Evolutionary conservation across 1,139 yeast species (phyloP).

Genomic region (Pichia terricola): DNA sequence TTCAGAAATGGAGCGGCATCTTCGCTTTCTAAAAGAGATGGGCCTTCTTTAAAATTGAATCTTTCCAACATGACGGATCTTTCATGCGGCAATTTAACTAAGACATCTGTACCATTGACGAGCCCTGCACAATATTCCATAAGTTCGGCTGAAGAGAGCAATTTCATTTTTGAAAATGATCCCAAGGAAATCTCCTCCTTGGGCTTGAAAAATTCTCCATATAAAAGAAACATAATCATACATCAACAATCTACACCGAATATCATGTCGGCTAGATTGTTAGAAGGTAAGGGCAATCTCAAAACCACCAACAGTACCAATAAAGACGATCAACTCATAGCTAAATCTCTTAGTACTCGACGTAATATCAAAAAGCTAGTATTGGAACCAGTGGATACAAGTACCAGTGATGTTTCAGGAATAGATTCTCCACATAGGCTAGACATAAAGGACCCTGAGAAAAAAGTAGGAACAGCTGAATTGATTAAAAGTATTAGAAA

Average conservation of each 20-base stretch:
- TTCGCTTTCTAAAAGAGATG: conserved; percentile 5
- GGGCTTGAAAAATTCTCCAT: too few species aligned
- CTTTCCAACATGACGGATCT: not conserved
- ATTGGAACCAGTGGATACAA: conserved; percentile 25
- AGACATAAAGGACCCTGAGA: conserved; percentile 26
- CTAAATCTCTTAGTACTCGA: conserved; percentile 49
- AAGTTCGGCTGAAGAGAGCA: conserved; percentile 9
- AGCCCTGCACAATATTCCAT: conserved; percentile 9
- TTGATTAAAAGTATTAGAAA: conserved; percentile 28
- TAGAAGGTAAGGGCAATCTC: not conserved
- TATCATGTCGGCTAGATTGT: conserved; percentile 11
- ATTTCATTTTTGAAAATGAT: conserved; percentile 2
- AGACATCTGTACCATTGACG: too few species aligned
- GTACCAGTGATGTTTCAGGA: not conserved
- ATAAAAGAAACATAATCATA: conserved; percentile 7
- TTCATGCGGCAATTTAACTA: too few species aligned
- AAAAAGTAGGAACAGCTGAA: conserved; percentile 27
- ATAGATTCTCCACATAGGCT: conserved; percentile 4
- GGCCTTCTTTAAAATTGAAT: conserved; percentile 6
- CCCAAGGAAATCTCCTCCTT: too few species aligned
- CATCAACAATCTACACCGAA: conserved; percentile 9
- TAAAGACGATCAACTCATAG: not conserved
- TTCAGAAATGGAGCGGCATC: too few species aligned
- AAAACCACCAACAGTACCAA: conserved; percentile 29
- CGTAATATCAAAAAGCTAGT: conserved; percentile 68